Conservation (phyloP, 306 rosid species). For the Prunus dulcis region DNA sequence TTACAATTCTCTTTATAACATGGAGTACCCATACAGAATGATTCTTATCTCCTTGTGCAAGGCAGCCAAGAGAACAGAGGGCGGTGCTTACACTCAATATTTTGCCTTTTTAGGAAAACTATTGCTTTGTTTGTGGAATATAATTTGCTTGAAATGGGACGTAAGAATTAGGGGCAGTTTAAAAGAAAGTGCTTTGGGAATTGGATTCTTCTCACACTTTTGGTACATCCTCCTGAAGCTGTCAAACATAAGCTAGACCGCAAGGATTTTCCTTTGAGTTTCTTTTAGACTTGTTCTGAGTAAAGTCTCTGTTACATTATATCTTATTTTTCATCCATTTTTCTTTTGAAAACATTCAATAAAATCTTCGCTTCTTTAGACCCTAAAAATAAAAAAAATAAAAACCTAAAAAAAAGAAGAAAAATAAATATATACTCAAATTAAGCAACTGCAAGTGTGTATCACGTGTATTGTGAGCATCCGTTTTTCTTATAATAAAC, state of each 20-base stretch:
- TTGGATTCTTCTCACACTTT: background rate
- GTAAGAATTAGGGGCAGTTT: background rate
- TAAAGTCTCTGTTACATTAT: background rate
- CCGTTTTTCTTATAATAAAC: too few species aligned
- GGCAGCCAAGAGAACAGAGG: background rate
- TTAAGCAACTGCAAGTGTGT: too few species aligned
- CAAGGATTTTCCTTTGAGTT: background rate
- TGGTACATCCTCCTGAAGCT: background rate
- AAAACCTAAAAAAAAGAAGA: too few species aligned
- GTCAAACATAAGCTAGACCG: background rate
- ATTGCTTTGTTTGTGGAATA: background rate
- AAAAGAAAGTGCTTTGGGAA: background rate
- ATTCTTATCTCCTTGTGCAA: slow-evolving; percentile 28
- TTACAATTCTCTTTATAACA: background rate
- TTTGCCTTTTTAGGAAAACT: background rate
- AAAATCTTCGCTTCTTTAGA: too few species aligned
- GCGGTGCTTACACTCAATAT: slow-evolving; percentile 3
- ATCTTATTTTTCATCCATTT: background rate
- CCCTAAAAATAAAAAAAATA: background rate
- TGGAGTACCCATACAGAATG: background rate
- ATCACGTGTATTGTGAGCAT: too few species aligned
- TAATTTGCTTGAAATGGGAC: slow-evolving; percentile 6
- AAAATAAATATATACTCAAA: too few species aligned
- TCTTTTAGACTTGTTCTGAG: background rate
- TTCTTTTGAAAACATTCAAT: too few species aligned